These are phyloP conservation scores for Whalleya microplaca DNA, from an alignment of 2,329 filamentous ascomycete genomes.

Conservation along the genomic window DNA sequence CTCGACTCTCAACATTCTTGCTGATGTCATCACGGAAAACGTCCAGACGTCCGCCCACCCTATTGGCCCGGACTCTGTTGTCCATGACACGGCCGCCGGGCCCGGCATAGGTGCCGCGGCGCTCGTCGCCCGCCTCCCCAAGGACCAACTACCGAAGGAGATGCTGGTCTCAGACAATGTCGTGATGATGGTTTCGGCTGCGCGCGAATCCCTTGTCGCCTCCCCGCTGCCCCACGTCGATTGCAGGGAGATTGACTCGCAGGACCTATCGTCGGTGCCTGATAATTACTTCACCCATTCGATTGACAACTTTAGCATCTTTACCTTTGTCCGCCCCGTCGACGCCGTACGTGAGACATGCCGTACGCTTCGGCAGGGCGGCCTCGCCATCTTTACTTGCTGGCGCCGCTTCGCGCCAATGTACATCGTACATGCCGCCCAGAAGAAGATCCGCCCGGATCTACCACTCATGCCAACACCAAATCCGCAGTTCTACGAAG, in stretches of 20 bases:
- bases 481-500: slow-evolving; percentile 28
- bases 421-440: slow-evolving; percentile 30
- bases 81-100: slow-evolving; percentile 39
- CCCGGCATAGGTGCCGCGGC: slow-evolving; percentile 35
- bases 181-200: slow-evolving; percentile 33
- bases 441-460: slow-evolving; percentile 32
- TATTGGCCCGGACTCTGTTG: slow-evolving; percentile 31
- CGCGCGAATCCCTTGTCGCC: slow-evolving; percentile 31
- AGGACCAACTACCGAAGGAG: slow-evolving; percentile 32
- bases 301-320: slow-evolving; percentile 35
- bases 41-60: slow-evolving; percentile 34
- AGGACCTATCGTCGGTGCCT: slow-evolving; percentile 28
- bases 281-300: slow-evolving; percentile 32
- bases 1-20: slow-evolving; percentile 35
- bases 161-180: slow-evolving; percentile 35
- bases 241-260: slow-evolving; percentile 32
- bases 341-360: slow-evolving; percentile 30
- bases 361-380: slow-evolving; percentile 29
- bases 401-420: slow-evolving; percentile 33
- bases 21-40: slow-evolving; percentile 29
- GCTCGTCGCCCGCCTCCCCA: slow-evolving; percentile 30
- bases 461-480: slow-evolving; percentile 31
- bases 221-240: slow-evolving; percentile 33
- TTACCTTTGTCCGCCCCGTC: slow-evolving; percentile 26
- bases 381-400: slow-evolving; percentile 29